These are phyloP conservation scores for Parastagonospora avenae DNA, from an alignment of 2,329 filamentous ascomycete genomes.

Conservation along the genomic window DNA sequence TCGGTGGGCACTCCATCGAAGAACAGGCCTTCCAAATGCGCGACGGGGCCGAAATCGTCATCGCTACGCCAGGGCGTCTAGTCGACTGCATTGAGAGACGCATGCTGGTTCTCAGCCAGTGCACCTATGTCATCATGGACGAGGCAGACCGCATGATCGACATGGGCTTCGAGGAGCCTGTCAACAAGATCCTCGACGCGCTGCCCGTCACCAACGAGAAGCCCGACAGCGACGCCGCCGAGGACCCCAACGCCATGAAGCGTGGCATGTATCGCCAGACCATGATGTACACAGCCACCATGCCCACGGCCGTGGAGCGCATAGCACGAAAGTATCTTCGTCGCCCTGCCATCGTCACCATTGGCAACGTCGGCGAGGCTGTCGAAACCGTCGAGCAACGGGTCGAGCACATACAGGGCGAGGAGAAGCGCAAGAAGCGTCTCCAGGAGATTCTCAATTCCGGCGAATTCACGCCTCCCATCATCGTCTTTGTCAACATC, in stretches of 20 bases:
- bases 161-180: slow-evolving; percentile 93
- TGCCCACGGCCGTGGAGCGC: slow-evolving; percentile 89
- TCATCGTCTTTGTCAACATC: slow-evolving; percentile 99
- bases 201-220: slow-evolving; percentile 93
- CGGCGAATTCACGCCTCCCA: slow-evolving; percentile 80
- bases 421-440: slow-evolving; percentile 96
- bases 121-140: slow-evolving; percentile 99
- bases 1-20: slow-evolving; percentile 95
- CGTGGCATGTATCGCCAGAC: slow-evolving; percentile 89
- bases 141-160: slow-evolving; percentile 99
- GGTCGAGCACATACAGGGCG: slow-evolving; percentile 86
- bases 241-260: slow-evolving; percentile 84
- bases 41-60: slow-evolving; percentile 95
- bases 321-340: slow-evolving; percentile 98
- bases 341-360: slow-evolving; percentile 89
- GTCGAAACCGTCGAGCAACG: slow-evolving; percentile 98
- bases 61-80: slow-evolving; percentile 95
- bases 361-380: slow-evolving; percentile 92
- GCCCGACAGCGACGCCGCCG: slow-evolving; percentile 89
- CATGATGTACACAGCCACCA: slow-evolving; percentile 99
- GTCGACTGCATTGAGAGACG: slow-evolving; percentile 96
- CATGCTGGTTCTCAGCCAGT: slow-evolving; percentile 90
- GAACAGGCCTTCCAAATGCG: slow-evolving; percentile 89
- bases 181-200: slow-evolving; percentile 96
- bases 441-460: slow-evolving; percentile 87